phyloP scores from a whole-genome alignment of 1,284 basidiomycete species.

The Papiliotrema laurentii region DNA sequence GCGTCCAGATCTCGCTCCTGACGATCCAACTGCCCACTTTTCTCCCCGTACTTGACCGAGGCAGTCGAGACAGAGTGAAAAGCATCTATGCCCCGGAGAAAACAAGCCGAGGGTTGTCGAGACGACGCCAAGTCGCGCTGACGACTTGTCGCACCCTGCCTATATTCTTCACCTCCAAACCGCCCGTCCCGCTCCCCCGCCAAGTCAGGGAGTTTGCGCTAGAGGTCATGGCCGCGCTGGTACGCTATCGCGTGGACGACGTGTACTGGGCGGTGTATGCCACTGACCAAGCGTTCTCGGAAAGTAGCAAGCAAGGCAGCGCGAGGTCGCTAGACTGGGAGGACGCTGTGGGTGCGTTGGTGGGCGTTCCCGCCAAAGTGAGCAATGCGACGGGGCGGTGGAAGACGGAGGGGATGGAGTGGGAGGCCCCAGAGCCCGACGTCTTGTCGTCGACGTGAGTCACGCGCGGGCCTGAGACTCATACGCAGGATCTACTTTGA shows the following conservation, averaged over 20 bases:
- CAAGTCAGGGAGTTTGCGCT: slow-evolving; percentile 29
- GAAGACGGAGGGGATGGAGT: slow-evolving; percentile 42
- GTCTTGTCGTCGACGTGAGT: too few relatives aligned
- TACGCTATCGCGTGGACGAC: slow-evolving; percentile 63
- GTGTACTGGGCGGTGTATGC: slow-evolving; percentile 55
- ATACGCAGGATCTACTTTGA: slow-evolving; percentile 57
- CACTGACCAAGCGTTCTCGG: slow-evolving; percentile 1
- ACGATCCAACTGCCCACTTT: slow-evolving; percentile 60
- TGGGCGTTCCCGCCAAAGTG: slow-evolving; percentile 32
- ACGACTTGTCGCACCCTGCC: slow-evolving; percentile 29
- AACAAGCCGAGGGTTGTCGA: not conserved
- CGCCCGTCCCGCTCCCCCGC: slow-evolving; percentile 8
- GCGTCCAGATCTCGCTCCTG: slow-evolving; percentile 28
- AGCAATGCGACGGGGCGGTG: slow-evolving; percentile 43
- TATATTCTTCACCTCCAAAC: slow-evolving; percentile 5
- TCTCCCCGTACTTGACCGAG: slow-evolving; percentile 56
- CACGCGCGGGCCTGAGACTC: too few relatives aligned
- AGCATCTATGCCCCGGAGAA: slow-evolving; percentile 27
- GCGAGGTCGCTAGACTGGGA: slow-evolving; percentile 33
- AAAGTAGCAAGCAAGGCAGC: slow-evolving; percentile 7
- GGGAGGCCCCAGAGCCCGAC: slow-evolving; percentile 21
- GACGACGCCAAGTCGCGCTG: slow-evolving; percentile 23
- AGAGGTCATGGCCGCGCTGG: slow-evolving; percentile 55
- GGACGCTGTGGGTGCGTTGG: slow-evolving; percentile 24
- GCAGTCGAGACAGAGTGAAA: slow-evolving; percentile 18